phyloP scores from a whole-genome alignment of 768 basidiomycete species.

The Neoboletus brunneissimus region DNA sequence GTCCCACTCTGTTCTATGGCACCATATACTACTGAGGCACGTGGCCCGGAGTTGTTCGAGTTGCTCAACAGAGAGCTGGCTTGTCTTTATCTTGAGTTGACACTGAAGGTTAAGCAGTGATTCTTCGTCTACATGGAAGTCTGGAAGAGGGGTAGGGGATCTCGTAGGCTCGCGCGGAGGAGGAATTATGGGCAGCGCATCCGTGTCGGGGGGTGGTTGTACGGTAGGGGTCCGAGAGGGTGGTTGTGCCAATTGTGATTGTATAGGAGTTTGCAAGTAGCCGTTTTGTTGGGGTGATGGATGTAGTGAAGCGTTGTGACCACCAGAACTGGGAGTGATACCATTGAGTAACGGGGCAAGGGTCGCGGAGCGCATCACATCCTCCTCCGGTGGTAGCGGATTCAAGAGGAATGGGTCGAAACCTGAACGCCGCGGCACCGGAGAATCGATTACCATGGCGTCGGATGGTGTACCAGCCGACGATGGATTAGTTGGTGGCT shows the following conservation, averaged over 20 bases:
- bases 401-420: conserved; percentile 56
- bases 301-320: background rate
- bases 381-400: conserved; percentile 39
- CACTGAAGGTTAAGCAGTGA: conserved; percentile 48
- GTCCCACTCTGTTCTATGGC: conserved; percentile 80
- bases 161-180: conserved; percentile 46
- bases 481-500: background rate
- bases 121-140: conserved; percentile 63
- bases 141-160: conserved; percentile 69
- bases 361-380: conserved; percentile 19
- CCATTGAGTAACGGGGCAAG: conserved; percentile 30
- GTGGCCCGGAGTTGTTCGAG: conserved; percentile 91
- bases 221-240: conserved; percentile 6
- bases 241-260: background rate
- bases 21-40: conserved; percentile 80
- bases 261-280: conserved; percentile 8
- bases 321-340: background rate
- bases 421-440: conserved; percentile 36
- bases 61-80: conserved; percentile 72
- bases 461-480: conserved; percentile 5
- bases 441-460: conserved; percentile 40
- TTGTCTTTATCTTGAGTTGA: conserved; percentile 54
- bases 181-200: conserved; percentile 20
- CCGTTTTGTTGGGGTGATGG: conserved; percentile 13
- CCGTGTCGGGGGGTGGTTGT: conserved; percentile 13